Evolutionary conservation across 2,329 filamentous ascomycete genomes (phyloP).

Genomic region (Pseudogymnoascus destructans): DNA sequence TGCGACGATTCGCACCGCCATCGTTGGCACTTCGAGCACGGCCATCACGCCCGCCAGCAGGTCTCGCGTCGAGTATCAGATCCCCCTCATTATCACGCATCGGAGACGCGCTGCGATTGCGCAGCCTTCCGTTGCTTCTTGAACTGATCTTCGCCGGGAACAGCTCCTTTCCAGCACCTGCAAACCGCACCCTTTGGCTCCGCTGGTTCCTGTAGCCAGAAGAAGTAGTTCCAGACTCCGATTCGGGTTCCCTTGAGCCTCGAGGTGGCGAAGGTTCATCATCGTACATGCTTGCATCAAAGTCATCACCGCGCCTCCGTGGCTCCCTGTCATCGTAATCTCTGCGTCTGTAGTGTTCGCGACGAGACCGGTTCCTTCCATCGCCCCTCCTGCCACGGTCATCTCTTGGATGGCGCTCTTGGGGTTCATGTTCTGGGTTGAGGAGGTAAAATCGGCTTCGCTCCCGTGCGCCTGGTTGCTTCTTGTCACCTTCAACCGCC

Average conservation of each 20-base stretch:
- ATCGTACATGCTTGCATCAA: slow-evolving; percentile 73
- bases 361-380: slow-evolving; percentile 23
- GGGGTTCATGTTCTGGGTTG: slow-evolving; percentile 78
- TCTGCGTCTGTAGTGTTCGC: slow-evolving; percentile 48
- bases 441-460: slow-evolving; percentile 85
- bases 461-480: slow-evolving; percentile 62
- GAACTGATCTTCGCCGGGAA: slow-evolving; percentile 36
- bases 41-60: slow-evolving; percentile 14
- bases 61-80: slow-evolving; percentile 13
- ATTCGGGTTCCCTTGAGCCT: slow-evolving; percentile 20
- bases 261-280: slow-evolving; percentile 30
- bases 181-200: slow-evolving; percentile 14
- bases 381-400: slow-evolving; percentile 31
- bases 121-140: slow-evolving; percentile 22
- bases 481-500: slow-evolving; percentile 64
- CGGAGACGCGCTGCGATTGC: slow-evolving; percentile 26
- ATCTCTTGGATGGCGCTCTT: slow-evolving; percentile 51
- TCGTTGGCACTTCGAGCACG: slow-evolving; percentile 14
- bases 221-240: slow-evolving; percentile 13
- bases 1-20: slow-evolving; percentile 31
- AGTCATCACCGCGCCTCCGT: slow-evolving; percentile 34
- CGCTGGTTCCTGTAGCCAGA: slow-evolving; percentile 25
- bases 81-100: slow-evolving; percentile 26
- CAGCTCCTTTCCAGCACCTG: slow-evolving; percentile 39
- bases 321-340: slow-evolving; percentile 35